Evolutionary conservation across 179 eudicot genomes (phyloP).

Genomic region (Silene coronaria): DNA sequence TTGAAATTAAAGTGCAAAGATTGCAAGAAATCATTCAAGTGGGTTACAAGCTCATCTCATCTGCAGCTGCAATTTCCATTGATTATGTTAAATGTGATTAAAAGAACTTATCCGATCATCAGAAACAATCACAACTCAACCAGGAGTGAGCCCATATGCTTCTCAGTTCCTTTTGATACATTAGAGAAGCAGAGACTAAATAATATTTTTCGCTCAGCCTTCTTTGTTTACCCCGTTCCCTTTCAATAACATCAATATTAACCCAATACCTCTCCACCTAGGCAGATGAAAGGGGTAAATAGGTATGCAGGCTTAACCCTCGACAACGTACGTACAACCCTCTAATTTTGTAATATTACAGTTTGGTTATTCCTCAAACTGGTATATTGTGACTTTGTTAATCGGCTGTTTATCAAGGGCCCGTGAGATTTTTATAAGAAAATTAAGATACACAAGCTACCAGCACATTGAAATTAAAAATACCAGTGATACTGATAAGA

Average conservation of each 20-base stretch:
- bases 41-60: conserved; percentile 1
- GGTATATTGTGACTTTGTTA: neutral
- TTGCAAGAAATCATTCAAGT: neutral
- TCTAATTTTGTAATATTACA: neutral
- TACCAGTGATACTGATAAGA: no score
- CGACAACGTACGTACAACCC: neutral
- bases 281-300: neutral
- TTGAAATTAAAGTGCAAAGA: neutral
- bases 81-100: neutral
- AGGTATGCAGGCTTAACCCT: conserved; percentile 3
- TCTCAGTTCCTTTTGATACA: neutral
- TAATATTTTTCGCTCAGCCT: neutral
- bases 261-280: conserved; percentile 7
- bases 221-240: neutral
- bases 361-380: neutral
- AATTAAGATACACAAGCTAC: neutral
- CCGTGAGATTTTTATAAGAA: neutral
- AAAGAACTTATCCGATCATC: neutral
- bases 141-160: neutral
- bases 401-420: neutral
- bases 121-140: neutral
- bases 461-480: neutral
- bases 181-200: neutral
- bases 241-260: neutral
- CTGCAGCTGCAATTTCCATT: neutral